Percentiles rank a stretch among this genome's conserved stretches.
Conservation (phyloP, 1,139 yeast genomes). For the Pichia sp. region DNA sequence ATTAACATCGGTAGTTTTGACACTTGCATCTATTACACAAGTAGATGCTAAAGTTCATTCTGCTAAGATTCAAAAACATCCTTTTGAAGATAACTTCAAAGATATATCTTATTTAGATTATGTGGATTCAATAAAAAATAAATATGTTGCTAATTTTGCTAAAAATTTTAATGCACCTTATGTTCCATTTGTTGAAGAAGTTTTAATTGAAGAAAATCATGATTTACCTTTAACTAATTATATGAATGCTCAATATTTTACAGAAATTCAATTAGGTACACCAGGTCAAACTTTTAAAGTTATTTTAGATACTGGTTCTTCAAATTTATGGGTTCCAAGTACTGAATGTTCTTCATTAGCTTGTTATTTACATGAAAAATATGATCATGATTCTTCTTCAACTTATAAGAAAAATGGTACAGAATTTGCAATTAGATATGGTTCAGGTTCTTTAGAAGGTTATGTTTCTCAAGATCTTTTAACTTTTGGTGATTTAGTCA, state of each 20-base stretch:
- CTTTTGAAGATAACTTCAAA: conserved; percentile 54
- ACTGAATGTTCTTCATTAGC: conserved; percentile 86
- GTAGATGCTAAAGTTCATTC: conserved; percentile 56
- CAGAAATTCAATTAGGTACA: conserved; percentile 84
- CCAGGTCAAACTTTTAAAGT: conserved; percentile 91
- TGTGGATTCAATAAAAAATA: conserved; percentile 62
- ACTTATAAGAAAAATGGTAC: conserved; percentile 83
- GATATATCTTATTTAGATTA: conserved; percentile 59
- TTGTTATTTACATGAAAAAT: conserved; percentile 86
- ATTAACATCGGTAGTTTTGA: conserved; percentile 45
- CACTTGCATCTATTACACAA: conserved; percentile 35
- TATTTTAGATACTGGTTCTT: conserved; percentile 89
- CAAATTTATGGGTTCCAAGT: conserved; percentile 95
- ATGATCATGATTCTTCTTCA: conserved; percentile 73
- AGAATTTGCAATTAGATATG: conserved; percentile 78
- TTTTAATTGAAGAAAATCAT: conserved; percentile 33
- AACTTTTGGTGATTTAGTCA: conserved; percentile 72
- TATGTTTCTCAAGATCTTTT: conserved; percentile 80
- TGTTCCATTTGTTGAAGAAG: conserved; percentile 39
- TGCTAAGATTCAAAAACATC: conserved; percentile 58
- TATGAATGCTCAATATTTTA: conserved; percentile 88
- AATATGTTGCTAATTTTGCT: conserved; percentile 41
- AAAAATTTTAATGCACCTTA: conserved; percentile 26
- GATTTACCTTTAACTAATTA: conserved; percentile 86
- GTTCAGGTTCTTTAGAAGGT: conserved; percentile 89